These are phyloP conservation scores for Chaetothyriales sp. DNA, from an alignment of 2,329 filamentous ascomycete genomes.

Conservation along the genomic window DNA sequence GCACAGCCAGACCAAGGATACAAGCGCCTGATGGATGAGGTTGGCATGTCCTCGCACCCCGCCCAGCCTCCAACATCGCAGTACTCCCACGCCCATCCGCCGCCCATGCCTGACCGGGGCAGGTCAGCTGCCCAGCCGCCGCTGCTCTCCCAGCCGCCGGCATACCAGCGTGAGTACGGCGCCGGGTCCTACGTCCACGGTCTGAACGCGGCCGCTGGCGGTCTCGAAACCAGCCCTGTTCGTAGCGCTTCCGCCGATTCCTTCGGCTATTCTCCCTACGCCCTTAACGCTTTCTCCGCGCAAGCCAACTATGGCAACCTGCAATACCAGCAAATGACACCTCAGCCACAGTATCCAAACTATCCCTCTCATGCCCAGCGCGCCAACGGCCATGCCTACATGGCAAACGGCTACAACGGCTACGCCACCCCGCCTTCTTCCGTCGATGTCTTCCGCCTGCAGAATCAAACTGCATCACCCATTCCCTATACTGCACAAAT, in stretches of 20 bases:
- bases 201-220: conserved; percentile 25
- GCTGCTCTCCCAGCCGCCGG: conserved; percentile 20
- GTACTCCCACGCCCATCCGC: conserved; percentile 25
- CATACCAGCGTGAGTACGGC: conserved; percentile 31
- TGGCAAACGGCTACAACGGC: conserved; percentile 30
- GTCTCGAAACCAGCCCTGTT: conserved; percentile 23
- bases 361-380: conserved; percentile 36
- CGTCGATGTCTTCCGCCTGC: conserved; percentile 30
- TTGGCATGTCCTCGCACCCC: conserved; percentile 56
- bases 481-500: conserved; percentile 26
- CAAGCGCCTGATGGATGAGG: conserved; percentile 97
- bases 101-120: conserved; percentile 27
- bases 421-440: conserved; percentile 30
- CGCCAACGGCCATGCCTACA: conserved; percentile 32
- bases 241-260: conserved; percentile 24
- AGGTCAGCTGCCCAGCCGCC: conserved; percentile 28
- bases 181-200: conserved; percentile 27
- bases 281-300: conserved; percentile 23
- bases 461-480: conserved; percentile 25
- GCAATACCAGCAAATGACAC: conserved; percentile 28
- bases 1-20: conserved; percentile 91
- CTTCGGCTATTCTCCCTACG: conserved; percentile 28
- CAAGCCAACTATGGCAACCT: conserved; percentile 27
- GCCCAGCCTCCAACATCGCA: conserved; percentile 24
- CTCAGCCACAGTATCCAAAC: conserved; percentile 45